phyloP scores from a whole-genome alignment of 2,329 filamentous ascomycete species.

The Colletotrichum cordylinicola region DNA sequence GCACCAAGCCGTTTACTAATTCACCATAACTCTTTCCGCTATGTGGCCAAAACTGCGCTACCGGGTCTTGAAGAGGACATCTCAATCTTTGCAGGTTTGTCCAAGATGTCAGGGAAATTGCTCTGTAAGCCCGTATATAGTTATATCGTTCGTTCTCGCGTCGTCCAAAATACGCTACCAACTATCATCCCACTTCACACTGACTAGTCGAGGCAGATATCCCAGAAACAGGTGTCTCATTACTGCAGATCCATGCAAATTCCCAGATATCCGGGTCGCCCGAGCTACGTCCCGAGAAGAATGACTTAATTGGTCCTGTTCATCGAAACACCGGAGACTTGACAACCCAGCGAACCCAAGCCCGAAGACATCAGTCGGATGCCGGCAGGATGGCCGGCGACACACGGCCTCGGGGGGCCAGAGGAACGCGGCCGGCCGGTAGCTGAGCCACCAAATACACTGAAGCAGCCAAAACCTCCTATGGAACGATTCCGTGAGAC shows the following conservation, averaged over 20 bases:
- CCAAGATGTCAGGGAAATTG: rapidly evolving
- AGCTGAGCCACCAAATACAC: background rate
- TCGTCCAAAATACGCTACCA: background rate
- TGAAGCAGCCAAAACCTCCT: background rate
- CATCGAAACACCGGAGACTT: background rate
- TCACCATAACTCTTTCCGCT: background rate
- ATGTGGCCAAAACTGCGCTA: background rate
- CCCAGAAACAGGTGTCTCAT: background rate
- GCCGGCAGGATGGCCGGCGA: background rate
- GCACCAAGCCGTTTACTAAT: background rate
- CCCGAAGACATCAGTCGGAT: background rate
- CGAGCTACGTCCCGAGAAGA: background rate
- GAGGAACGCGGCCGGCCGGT: background rate
- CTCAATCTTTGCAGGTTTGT: background rate
- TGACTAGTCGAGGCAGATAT: background rate
- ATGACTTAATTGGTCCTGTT: background rate
- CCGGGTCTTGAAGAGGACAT: background rate
- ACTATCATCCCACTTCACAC: background rate
- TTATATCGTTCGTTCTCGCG: background rate
- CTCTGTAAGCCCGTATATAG: rapidly evolving
- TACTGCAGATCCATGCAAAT: background rate
- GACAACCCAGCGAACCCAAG: background rate
- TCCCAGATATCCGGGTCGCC: background rate
- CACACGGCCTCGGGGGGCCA: background rate
- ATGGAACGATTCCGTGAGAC: rapidly evolving